Percentiles rank a stretch among this genome's conserved stretches.
phyloP scores from a whole-genome alignment of 805 yeast genomes.

The Vanderwaltozyma tropicalis region DNA sequence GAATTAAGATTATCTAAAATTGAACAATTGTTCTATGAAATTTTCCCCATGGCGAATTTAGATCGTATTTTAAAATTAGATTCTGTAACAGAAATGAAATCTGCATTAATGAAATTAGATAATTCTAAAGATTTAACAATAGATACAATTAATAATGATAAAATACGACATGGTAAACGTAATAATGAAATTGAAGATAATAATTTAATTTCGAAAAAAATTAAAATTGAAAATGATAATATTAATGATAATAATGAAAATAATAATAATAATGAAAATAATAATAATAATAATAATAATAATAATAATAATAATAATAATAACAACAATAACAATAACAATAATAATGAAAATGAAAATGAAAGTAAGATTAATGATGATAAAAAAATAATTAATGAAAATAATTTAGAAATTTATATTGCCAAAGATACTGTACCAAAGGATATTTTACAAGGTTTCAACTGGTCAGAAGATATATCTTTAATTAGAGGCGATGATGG shows the following conservation, averaged over 20 bases:
- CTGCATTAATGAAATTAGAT: not conserved
- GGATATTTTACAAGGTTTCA: conserved; percentile 43
- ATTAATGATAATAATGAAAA: conserved; percentile 1
- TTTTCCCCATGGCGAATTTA: conserved; percentile 39
- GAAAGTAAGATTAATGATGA: not conserved
- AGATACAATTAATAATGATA: not conserved
- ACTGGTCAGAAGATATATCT: conserved; percentile 44
- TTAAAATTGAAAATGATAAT: not conserved
- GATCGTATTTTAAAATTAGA: conserved; percentile 25
- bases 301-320: not conserved
- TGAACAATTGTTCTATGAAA: conserved; percentile 34
- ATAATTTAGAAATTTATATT: conserved; percentile 3
- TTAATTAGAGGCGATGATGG: conserved; percentile 30
- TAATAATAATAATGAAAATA: not conserved
- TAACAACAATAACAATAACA: not conserved
- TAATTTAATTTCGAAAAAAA: too few species aligned
- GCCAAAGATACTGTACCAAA: conserved; percentile 32
- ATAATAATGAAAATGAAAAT: not conserved
- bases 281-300: not conserved
- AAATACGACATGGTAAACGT: not conserved
- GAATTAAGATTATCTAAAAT: conserved; percentile 45
- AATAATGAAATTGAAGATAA: not conserved
- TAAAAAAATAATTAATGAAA: not conserved
- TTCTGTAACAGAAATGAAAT: conserved; percentile 5
- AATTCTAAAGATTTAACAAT: not conserved